These are phyloP conservation scores for Podaxis sp. DNA, from an alignment of 768 basidiomycete species.

Conservation along the genomic window DNA sequence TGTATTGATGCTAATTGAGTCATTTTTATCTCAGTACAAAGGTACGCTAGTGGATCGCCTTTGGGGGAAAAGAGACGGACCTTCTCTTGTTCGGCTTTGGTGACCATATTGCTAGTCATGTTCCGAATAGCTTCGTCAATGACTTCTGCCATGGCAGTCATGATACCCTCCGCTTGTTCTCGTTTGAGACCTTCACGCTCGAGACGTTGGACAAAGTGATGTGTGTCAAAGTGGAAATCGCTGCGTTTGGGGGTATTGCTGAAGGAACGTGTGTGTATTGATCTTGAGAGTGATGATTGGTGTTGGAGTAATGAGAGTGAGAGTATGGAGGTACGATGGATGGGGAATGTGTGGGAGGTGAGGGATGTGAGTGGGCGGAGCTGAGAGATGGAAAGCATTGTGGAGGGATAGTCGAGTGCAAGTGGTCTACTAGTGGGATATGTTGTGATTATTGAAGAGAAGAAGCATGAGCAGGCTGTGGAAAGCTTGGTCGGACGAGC, in stretches of 20 bases:
- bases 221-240: conserved; percentile 92
- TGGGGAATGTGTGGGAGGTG: neutral
- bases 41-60: neutral
- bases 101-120: conserved; percentile 96
- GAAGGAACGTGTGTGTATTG: conserved; percentile 27
- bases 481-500: neutral
- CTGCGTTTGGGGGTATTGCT: conserved; percentile 25
- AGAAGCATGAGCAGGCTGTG: conserved; percentile 1
- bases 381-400: neutral
- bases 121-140: conserved; percentile 96
- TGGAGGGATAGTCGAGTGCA: neutral
- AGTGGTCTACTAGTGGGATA: neutral
- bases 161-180: conserved; percentile 94
- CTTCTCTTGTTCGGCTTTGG: conserved; percentile 96
- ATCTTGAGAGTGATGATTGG: neutral
- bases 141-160: conserved; percentile 95
- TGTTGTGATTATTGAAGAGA: conserved; percentile 1
- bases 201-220: conserved; percentile 89
- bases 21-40: neutral
- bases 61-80: conserved; percentile 36
- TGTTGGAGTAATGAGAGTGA: conserved; percentile 5
- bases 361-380: conserved; percentile 1
- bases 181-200: conserved; percentile 88
- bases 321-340: neutral
- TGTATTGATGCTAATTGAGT: conserved; percentile 73